These are phyloP conservation scores for Pythium brassicae DNA, from an alignment of 352 stramenopile genomes.

Conservation along the genomic window DNA sequence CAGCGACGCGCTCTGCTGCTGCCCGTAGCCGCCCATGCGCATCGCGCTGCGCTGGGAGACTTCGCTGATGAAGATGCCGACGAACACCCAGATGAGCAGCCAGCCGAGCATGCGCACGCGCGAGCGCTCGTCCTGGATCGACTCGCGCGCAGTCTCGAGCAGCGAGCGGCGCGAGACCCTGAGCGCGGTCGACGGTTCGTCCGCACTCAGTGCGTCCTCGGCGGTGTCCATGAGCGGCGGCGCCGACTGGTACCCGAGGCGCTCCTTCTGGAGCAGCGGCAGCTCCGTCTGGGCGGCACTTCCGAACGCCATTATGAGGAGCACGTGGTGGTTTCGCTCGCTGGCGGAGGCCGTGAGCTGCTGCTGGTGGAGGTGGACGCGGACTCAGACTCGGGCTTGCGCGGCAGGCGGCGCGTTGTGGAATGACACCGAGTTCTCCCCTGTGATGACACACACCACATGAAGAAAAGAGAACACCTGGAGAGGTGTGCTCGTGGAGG, in stretches of 20 bases:
- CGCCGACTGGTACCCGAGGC: slow-evolving; percentile 5
- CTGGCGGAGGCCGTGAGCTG: not conserved
- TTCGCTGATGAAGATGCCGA: slow-evolving; percentile 42
- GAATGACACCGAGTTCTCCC: not conserved
- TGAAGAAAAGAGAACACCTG: not conserved
- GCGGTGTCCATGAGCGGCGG: not conserved
- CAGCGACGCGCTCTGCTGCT: slow-evolving; percentile 12
- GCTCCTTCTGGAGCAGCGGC: slow-evolving; percentile 16
- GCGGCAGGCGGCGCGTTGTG: not conserved
- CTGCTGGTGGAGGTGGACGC: not conserved
- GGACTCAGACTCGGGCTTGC: no score
- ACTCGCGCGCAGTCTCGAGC: slow-evolving; percentile 10
- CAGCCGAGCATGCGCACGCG: slow-evolving; percentile 32
- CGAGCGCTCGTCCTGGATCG: slow-evolving; percentile 31
- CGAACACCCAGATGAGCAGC: slow-evolving; percentile 43
- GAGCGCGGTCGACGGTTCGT: not conserved
- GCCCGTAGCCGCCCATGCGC: not conserved
- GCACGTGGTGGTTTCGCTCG: not conserved
- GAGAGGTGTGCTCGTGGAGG: not conserved
- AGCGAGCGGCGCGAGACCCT: slow-evolving; percentile 1
- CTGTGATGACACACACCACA: not conserved
- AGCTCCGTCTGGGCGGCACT: slow-evolving; percentile 11
- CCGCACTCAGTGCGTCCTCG: not conserved
- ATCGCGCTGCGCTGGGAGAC: slow-evolving; percentile 14
- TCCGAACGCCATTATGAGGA: not conserved